phyloP scores from a whole-genome alignment of 306 rosid genomes.

The Rosa rugosa region DNA sequence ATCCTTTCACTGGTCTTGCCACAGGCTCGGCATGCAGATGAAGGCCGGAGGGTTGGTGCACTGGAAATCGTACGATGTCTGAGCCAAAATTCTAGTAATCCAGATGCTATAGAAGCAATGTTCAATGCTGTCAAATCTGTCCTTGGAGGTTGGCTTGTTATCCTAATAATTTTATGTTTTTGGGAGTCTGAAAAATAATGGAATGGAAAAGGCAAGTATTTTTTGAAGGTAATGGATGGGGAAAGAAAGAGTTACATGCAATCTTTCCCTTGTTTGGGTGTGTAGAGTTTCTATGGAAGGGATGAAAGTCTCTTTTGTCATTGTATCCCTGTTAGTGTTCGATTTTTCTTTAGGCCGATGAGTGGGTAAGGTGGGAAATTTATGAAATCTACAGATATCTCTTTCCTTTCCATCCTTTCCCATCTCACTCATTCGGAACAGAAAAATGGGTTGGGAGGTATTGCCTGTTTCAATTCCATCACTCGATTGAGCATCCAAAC shows the following conservation, averaged over 20 bases:
- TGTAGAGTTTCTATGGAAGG: neutral
- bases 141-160: conserved; percentile 57
- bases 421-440: neutral
- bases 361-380: neutral
- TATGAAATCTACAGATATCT: neutral
- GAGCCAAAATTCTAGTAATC: conserved; percentile 87
- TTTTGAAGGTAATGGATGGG: neutral
- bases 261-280: neutral
- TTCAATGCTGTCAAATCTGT: conserved; percentile 77
- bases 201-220: neutral
- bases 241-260: neutral
- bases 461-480: neutral
- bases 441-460: neutral
- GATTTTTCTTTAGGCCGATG: neutral
- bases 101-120: conserved; percentile 76
- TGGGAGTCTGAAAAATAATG: conserved; percentile 8
- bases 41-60: conserved; percentile 76
- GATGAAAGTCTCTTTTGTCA: neutral
- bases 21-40: conserved; percentile 88
- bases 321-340: conserved; percentile 10
- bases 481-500: neutral
- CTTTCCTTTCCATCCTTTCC: neutral
- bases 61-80: conserved; percentile 65
- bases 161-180: conserved; percentile 4
- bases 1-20: conserved; percentile 74